Evolutionary conservation across 176 grass and related monocot genomes (phyloP).

Genomic region (Musa schizocarpa): DNA sequence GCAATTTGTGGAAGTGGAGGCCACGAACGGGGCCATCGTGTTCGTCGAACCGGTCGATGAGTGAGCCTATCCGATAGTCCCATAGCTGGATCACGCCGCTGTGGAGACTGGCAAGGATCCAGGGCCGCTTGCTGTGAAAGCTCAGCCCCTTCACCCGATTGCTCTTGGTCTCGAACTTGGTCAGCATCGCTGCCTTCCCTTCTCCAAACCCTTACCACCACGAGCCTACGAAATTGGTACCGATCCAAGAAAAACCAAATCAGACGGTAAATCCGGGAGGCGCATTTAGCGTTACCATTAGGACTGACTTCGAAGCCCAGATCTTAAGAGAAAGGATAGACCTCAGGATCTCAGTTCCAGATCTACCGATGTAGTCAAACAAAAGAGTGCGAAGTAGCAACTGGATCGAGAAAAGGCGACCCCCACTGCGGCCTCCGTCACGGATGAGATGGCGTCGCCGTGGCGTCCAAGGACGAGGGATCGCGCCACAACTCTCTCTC

Average conservation of each 20-base stretch:
- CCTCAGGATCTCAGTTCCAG: neutral
- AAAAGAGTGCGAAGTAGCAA: too few species aligned
- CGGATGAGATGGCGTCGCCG: too few species aligned
- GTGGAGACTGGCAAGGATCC: too few species aligned
- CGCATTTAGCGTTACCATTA: neutral
- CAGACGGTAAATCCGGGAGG: neutral
- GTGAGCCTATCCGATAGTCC: conserved; percentile 66
- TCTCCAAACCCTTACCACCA: too few species aligned
- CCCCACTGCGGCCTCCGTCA: too few species aligned
- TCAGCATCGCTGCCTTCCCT: conserved; percentile 56
- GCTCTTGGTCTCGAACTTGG: conserved; percentile 99
- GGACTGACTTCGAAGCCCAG: neutral
- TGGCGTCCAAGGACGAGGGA: too few species aligned
- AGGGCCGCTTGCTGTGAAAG: too few species aligned
- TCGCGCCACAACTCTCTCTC: too few species aligned
- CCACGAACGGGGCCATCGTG: conserved; percentile 86
- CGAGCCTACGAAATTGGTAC: neutral
- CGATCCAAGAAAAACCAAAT: neutral
- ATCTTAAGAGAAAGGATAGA: neutral
- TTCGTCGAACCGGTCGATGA: conserved; percentile 88
- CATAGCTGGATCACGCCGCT: too few species aligned
- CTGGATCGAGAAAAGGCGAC: too few species aligned
- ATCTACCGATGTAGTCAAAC: neutral
- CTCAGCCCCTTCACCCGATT: neutral
- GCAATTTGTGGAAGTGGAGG: conserved; percentile 84